Base-by-base conservation (phyloP, 106 monocot species). In the Dioscorea dumetorum region DNA sequence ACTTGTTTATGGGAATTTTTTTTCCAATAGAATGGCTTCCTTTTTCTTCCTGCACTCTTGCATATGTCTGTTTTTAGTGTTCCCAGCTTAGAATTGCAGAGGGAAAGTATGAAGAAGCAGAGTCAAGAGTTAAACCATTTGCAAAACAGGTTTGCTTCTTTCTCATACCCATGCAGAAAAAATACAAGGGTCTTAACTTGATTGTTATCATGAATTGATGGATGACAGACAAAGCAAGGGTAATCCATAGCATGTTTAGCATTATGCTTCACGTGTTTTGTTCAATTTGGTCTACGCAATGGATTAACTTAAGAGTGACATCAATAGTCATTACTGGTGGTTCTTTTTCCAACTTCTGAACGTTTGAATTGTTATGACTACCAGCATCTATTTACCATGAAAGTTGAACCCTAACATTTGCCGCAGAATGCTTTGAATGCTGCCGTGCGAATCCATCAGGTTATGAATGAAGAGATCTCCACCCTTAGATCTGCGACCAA, bases 51-150 rank as follows among this genome's bases (percentile, higher is more conserved):
- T 28, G 22, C 51, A 50, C 2, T 49, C 24, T 62, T 19, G 10
- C 28, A 18, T 60, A 48, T 13, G 48, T 49, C 19, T 57, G 14
- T 31, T 68, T 2, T 24, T 66, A 31, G 61, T 72, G 61, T 31
- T 78, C n/a, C 58, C 78, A 81, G 88, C 65, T 82, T 85, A 81
- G 57, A 20, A 70, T 76, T 79, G 73, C 74, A 74, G 88, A 89
- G 62, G 82, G 82, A 76, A 82, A 67, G 57, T 77, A 12, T 66
- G 76, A 73, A 22, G 82, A 80, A 76, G 79, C 58, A 53, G 79
- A 85, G 50, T 31, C 64, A 33, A 82, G 76, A 65, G 51, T 70
- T 21, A 48, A 52, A 64, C 77, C 74, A 67, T 64, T 68, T 72
- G 78, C 79, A 76, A 82, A 72, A 74, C 69, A 82, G 84, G 88